These are phyloP conservation scores for Mycena sanguinolenta DNA, from an alignment of 768 basidiomycete species.

Conservation along the genomic window DNA sequence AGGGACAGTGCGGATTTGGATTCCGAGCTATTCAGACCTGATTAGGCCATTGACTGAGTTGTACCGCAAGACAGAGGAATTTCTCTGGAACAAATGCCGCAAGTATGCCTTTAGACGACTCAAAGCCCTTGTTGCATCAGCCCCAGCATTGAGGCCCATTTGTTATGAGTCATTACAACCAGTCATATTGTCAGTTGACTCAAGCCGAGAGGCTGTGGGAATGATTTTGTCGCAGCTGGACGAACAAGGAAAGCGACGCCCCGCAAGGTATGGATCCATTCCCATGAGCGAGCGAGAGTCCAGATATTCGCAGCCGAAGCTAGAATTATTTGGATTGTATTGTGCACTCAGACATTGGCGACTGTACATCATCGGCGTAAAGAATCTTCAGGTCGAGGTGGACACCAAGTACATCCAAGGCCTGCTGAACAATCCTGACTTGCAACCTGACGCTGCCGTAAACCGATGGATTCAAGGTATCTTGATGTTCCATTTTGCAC, in stretches of 20 bases:
- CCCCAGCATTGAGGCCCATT: constrained; percentile 47
- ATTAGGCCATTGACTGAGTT: constrained; percentile 27
- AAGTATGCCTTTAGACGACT: constrained; percentile 38
- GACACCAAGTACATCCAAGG: background rate
- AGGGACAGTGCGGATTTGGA: constrained; percentile 42
- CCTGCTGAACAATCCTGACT: background rate
- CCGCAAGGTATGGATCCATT: constrained; percentile 50
- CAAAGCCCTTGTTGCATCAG: constrained; percentile 41
- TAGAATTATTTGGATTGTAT: constrained; percentile 34
- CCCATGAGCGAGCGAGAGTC: constrained; percentile 47
- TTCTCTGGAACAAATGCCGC: constrained; percentile 45
- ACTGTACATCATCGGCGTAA: background rate
- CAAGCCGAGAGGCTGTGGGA: constrained; percentile 44
- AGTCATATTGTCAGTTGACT: constrained; percentile 50
- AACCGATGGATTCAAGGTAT: too few species aligned
- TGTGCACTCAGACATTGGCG: background rate
- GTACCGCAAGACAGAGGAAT: constrained; percentile 11
- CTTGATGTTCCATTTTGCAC: background rate
- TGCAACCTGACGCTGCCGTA: background rate
- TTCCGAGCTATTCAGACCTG: constrained; percentile 34
- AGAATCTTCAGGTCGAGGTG: background rate
- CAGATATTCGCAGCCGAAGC: constrained; percentile 10
- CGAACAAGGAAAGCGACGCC: constrained; percentile 35
- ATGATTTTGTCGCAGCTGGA: constrained; percentile 50
- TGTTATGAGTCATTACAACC: constrained; percentile 44